phyloP scores from a whole-genome alignment of 768 basidiomycete species.

The Clavulina sp. region DNA sequence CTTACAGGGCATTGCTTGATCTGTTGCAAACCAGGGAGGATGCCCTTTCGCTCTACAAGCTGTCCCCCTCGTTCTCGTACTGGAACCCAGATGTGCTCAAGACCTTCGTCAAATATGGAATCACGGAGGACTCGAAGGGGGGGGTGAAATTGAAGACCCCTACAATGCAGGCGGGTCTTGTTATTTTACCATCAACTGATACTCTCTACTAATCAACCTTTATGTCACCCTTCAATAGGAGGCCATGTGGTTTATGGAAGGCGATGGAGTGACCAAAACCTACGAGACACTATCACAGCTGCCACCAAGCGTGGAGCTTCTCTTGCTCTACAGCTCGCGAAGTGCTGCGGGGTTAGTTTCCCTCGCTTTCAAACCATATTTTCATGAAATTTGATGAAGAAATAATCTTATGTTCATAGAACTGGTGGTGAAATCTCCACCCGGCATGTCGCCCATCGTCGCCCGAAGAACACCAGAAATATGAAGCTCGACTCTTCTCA shows the following conservation, averaged over 20 bases:
- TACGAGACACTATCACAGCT: slow-evolving; percentile 23
- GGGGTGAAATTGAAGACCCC: slow-evolving; percentile 48
- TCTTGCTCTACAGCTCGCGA: slow-evolving; percentile 38
- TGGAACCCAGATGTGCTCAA: slow-evolving; percentile 53
- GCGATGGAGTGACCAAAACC: slow-evolving; percentile 21
- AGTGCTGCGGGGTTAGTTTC: slow-evolving; percentile 23
- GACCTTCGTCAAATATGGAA: slow-evolving; percentile 42
- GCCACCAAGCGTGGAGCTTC: slow-evolving; percentile 32
- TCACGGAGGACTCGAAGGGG: slow-evolving; percentile 23
- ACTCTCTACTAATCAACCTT: neutral
- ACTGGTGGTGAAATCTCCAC: slow-evolving; percentile 9
- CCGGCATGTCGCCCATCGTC: slow-evolving; percentile 18
- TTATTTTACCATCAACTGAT: slow-evolving; percentile 10
- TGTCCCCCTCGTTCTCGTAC: slow-evolving; percentile 36
- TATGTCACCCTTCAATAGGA: slow-evolving; percentile 28
- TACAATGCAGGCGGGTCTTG: slow-evolving; percentile 35
- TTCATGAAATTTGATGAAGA: neutral
- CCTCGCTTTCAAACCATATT: too few species aligned
- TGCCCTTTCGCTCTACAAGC: slow-evolving; percentile 31
- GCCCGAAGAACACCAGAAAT: slow-evolving; percentile 21
- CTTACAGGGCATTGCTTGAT: neutral
- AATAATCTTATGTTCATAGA: neutral
- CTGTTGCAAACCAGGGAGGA: slow-evolving; percentile 30
- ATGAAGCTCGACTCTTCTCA: too few species aligned
- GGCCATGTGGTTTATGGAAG: slow-evolving; percentile 38